These are phyloP conservation scores for Didymella exigua DNA, from an alignment of 2,329 filamentous ascomycete species.

Conservation along the genomic window DNA sequence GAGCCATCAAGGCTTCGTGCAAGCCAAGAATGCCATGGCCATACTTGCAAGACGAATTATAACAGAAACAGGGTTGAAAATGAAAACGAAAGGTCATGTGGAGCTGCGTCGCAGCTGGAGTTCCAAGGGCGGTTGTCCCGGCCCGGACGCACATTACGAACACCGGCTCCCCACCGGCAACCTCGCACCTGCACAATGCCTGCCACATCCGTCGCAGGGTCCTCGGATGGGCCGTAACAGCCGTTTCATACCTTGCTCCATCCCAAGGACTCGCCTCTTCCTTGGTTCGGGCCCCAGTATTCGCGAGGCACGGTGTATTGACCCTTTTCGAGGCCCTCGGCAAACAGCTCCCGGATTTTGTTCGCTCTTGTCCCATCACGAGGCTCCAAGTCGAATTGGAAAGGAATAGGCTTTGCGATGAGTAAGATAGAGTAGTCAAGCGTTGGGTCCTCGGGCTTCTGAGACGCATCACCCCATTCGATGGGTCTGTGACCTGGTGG, in stretches of 20 bases:
- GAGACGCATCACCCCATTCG: constrained; percentile 30
- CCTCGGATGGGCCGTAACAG: not conserved
- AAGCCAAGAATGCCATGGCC: not conserved
- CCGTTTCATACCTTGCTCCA: constrained; percentile 44
- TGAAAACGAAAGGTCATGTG: not conserved
- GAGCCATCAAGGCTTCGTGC: not conserved
- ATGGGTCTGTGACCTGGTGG: constrained; percentile 28
- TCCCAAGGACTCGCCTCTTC: constrained; percentile 38
- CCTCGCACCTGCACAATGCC: not conserved
- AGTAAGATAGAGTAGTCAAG: constrained; percentile 53
- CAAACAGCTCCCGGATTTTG: constrained; percentile 43
- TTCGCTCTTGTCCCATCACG: constrained; percentile 41
- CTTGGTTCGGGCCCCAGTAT: constrained; percentile 50
- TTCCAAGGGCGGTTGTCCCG: not conserved
- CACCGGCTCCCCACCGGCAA: constrained; percentile 22
- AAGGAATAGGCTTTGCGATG: constrained; percentile 55
- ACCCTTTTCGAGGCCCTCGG: constrained; percentile 45
- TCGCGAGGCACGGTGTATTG: constrained; percentile 46
- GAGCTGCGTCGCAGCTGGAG: not conserved
- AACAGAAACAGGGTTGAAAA: not conserved
- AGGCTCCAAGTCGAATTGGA: constrained; percentile 50
- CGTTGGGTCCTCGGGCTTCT: constrained; percentile 48
- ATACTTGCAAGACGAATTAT: not conserved
- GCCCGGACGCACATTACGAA: not conserved
- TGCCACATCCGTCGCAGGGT: constrained; percentile 8